Conservation (phyloP, 305 asterid genomes). For the Ilex paraguariensis region DNA sequence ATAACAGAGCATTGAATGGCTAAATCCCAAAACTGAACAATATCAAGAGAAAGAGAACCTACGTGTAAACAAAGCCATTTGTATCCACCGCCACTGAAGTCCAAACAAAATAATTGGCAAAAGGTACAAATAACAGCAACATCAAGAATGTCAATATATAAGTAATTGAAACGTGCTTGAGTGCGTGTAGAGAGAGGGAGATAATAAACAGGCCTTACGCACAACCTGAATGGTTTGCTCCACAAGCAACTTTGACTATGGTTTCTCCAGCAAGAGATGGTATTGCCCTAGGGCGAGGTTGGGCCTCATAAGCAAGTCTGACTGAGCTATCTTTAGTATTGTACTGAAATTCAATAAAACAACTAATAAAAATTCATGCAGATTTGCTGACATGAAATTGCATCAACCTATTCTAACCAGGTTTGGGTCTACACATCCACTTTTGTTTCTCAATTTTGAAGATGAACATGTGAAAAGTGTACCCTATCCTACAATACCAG, state of each 20-base stretch:
- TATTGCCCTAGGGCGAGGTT: constrained; percentile 83
- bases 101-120: constrained; percentile 25
- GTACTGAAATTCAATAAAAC: constrained; percentile 48
- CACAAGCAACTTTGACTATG: constrained; percentile 88
- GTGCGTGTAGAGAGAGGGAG: neutral
- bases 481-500: no score
- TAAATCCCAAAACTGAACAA: constrained; percentile 12
- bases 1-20: neutral
- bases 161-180: neutral
- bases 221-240: constrained; percentile 91
- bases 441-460: no score
- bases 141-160: constrained; percentile 8
- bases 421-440: no score
- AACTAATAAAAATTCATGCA: constrained; percentile 7
- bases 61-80: constrained; percentile 94
- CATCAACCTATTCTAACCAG: no score
- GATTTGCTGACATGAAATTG: neutral
- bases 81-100: constrained; percentile 83
- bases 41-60: constrained; percentile 33
- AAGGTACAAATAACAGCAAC: constrained; percentile 6
- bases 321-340: constrained; percentile 95
- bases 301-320: constrained; percentile 95
- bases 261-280: constrained; percentile 83
- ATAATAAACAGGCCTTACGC: constrained; percentile 2
- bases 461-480: no score